phyloP scores from a whole-genome alignment of 129 eudicot genomes.

The Chrysanthemum makinoi region DNA sequence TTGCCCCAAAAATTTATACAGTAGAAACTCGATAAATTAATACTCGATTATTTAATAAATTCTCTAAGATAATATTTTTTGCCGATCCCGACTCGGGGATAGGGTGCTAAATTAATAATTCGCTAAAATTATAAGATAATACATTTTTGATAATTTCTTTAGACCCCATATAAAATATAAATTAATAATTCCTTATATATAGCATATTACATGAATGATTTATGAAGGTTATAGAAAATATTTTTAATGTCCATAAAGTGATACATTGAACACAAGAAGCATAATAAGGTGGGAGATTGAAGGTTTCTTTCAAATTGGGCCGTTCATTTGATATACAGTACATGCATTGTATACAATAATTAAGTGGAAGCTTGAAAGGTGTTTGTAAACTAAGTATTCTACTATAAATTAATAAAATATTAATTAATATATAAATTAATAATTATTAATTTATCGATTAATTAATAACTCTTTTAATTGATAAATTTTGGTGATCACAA shows the following conservation, averaged over 20 bases:
- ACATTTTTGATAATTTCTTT: constrained; percentile 37
- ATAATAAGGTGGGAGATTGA: constrained; percentile 27
- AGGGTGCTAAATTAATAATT: constrained; percentile 37
- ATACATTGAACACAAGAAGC: neutral
- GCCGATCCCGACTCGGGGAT: constrained; percentile 37
- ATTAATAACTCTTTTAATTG: too few species aligned
- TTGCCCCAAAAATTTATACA: too few species aligned
- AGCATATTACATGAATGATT: constrained; percentile 12
- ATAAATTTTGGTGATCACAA: too few species aligned
- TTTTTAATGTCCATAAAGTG: too few species aligned
- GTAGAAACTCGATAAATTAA: constrained; percentile 35
- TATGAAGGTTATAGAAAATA: too few species aligned
- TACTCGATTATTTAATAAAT: constrained; percentile 40
- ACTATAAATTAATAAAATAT: too few species aligned
- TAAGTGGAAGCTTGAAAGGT: too few species aligned
- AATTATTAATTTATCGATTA: too few species aligned
- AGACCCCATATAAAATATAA: constrained; percentile 33
- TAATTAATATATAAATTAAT: too few species aligned
- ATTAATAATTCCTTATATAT: constrained; percentile 29
- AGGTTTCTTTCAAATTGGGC: constrained; percentile 23
- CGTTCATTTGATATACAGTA: constrained; percentile 13
- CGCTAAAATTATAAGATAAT: constrained; percentile 41
- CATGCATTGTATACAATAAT: too few species aligned
- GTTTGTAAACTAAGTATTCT: too few species aligned
- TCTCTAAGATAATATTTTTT: constrained; percentile 35